Percentiles rank a stretch among this genome's conserved stretches.
Evolutionary conservation across 2,329 filamentous ascomycete species (phyloP).

Genomic region (Furcasterigmium furcatum): DNA sequence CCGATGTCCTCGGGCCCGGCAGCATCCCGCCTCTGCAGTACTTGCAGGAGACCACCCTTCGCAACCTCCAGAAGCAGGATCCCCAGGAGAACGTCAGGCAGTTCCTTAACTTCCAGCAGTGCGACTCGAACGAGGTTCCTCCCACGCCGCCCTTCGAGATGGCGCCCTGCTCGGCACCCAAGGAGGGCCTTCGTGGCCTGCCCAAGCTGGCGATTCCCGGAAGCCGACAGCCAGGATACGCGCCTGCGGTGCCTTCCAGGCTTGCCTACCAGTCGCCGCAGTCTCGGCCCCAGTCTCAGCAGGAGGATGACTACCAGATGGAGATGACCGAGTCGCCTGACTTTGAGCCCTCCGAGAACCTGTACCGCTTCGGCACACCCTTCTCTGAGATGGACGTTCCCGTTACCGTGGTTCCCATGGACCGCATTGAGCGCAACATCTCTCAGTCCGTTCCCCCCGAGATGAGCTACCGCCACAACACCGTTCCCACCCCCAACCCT

Average conservation of each 20-base stretch:
- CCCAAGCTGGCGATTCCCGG: conserved; percentile 61
- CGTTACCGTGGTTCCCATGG: conserved; percentile 67
- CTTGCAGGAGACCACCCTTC: conserved; percentile 71
- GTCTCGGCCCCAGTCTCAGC: conserved; percentile 16
- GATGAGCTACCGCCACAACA: conserved; percentile 69
- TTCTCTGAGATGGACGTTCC: conserved; percentile 91
- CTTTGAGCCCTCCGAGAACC: conserved; percentile 53
- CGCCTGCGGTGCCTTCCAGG: conserved; percentile 20
- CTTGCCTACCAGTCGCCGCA: conserved; percentile 21
- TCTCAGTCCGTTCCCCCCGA: conserved; percentile 93
- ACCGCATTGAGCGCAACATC: conserved; percentile 71
- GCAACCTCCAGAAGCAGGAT: conserved; percentile 67
- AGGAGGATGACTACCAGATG: conserved; percentile 39
- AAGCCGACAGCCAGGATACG: conserved; percentile 19
- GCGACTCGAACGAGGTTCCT: conserved; percentile 55
- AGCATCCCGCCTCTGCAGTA: conserved; percentile 60
- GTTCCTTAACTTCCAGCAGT: conserved; percentile 81
- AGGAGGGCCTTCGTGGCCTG: conserved; percentile 53
- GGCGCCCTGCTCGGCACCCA: conserved; percentile 45
- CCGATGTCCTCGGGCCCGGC: conserved; percentile 78
- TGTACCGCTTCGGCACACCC: conserved; percentile 79
- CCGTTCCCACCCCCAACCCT: conserved; percentile 25
- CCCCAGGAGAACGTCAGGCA: conserved; percentile 92
- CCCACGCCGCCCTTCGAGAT: conserved; percentile 69
- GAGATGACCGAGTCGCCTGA: conserved; percentile 51